Percentiles rank a stretch among this genome's conserved stretches.
Conservation (phyloP, 2,329 filamentous ascomycete genomes). For the Pseudogymnoascus sp. region DNA sequence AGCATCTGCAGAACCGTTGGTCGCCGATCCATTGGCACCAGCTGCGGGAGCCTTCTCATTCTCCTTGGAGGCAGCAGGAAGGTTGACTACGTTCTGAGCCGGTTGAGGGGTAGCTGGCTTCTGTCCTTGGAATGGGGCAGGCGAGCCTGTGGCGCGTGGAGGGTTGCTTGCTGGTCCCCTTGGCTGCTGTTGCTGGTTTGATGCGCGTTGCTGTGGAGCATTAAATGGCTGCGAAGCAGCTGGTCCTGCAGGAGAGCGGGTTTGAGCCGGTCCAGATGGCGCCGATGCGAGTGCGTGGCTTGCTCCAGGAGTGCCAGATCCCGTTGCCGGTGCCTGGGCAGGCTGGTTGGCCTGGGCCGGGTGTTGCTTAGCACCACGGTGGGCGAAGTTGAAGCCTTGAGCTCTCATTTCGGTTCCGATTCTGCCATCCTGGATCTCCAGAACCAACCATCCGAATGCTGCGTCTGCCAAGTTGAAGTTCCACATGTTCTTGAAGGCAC, state of each 20-base stretch:
- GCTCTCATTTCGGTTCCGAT: slow-evolving; percentile 98
- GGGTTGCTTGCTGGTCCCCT: slow-evolving; percentile 23
- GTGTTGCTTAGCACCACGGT: slow-evolving; percentile 76
- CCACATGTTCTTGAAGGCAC: slow-evolving; percentile 99
- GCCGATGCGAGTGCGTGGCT: slow-evolving; percentile 27
- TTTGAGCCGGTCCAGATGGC: slow-evolving; percentile 24
- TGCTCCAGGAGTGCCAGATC: slow-evolving; percentile 27
- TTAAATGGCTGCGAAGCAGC: slow-evolving; percentile 21
- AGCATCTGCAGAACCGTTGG: slow-evolving; percentile 40
- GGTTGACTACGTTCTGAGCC: slow-evolving; percentile 25
- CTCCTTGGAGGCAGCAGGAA: slow-evolving; percentile 42
- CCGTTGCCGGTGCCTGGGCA: slow-evolving; percentile 28
- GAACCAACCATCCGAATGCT: slow-evolving; percentile 88
- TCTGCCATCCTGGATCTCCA: slow-evolving; percentile 89
- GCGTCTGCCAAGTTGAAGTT: slow-evolving; percentile 98
- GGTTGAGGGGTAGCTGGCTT: slow-evolving; percentile 42
- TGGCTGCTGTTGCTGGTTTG: slow-evolving; percentile 22
- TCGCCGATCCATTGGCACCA: slow-evolving; percentile 41
- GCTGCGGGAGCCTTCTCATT: slow-evolving; percentile 42
- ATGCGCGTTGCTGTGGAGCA: slow-evolving; percentile 21
- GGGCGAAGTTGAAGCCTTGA: slow-evolving; percentile 98
- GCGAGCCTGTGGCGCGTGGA: slow-evolving; percentile 25
- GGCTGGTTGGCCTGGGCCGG: slow-evolving; percentile 29
- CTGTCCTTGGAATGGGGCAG: slow-evolving; percentile 21
- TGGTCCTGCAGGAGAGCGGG: slow-evolving; percentile 20